Percentiles rank a stretch among this genome's conserved stretches.
phyloP scores from a whole-genome alignment of 2,329 filamentous ascomycete genomes.

The Graphilbum fragrans region DNA sequence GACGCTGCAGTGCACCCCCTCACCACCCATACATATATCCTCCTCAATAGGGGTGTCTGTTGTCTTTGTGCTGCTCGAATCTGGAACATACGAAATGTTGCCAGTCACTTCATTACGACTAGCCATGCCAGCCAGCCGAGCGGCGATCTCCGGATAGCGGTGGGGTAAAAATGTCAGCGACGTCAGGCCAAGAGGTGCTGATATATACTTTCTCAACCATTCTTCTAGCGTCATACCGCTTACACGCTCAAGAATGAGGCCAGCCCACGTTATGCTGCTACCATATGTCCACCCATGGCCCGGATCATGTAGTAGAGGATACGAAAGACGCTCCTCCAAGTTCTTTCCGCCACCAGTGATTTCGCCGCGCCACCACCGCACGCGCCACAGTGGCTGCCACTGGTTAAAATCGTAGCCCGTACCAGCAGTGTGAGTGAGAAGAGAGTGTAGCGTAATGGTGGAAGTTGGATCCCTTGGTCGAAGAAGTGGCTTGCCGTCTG shows the following conservation, averaged over 20 bases:
- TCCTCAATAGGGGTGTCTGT: constrained; percentile 3
- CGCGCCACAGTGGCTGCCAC: constrained; percentile 8
- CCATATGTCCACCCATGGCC: constrained; percentile 18
- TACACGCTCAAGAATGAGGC: constrained; percentile 13
- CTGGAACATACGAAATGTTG: background rate
- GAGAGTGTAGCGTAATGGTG: constrained; percentile 29
- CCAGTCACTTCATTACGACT: constrained; percentile 1
- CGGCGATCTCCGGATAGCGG: constrained; percentile 4
- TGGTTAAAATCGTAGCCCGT: constrained; percentile 25
- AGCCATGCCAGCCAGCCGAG: constrained; percentile 1
- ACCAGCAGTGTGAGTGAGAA: constrained; percentile 35
- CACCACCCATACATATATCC: constrained; percentile 14
- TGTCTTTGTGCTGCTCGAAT: background rate
- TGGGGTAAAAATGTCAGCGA: constrained; percentile 14
- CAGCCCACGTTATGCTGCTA: constrained; percentile 18
- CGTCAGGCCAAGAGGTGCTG: constrained; percentile 10
- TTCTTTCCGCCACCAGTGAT: constrained; percentile 6
- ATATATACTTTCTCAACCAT: constrained; percentile 13
- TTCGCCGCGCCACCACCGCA: constrained; percentile 5
- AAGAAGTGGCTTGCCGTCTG: constrained; percentile 19
- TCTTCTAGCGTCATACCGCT: constrained; percentile 12
- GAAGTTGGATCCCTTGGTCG: constrained; percentile 15
- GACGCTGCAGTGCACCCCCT: constrained; percentile 11
- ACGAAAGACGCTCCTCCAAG: constrained; percentile 11
- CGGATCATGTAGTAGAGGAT: constrained; percentile 18